These are phyloP conservation scores for Aspergillus fructus DNA, from an alignment of 2,329 filamentous ascomycete species.

Conservation along the genomic window DNA sequence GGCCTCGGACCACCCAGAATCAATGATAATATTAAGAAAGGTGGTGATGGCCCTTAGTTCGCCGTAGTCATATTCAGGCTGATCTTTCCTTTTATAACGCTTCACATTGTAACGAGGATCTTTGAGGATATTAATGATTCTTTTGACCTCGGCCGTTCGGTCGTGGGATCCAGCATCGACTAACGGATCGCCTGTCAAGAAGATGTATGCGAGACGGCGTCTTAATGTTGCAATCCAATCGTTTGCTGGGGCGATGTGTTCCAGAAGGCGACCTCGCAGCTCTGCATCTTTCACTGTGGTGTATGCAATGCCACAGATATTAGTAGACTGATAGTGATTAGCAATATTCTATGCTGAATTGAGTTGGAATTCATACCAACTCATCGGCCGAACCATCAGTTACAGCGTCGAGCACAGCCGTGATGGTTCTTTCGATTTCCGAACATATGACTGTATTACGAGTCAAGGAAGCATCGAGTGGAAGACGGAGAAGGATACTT, in stretches of 20 bases:
- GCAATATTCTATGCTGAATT: constrained; percentile 4
- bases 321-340: constrained; percentile 25
- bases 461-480: constrained; percentile 35
- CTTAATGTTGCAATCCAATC: constrained; percentile 39
- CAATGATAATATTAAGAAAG: constrained; percentile 73
- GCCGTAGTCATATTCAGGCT: constrained; percentile 57
- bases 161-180: constrained; percentile 28
- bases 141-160: constrained; percentile 29
- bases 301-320: constrained; percentile 27
- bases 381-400: constrained; percentile 19
- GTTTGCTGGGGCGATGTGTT: constrained; percentile 40
- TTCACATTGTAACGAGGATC: constrained; percentile 35
- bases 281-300: constrained; percentile 37
- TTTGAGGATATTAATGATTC: constrained; percentile 29
- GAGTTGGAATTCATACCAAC: constrained; percentile 17
- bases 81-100: constrained; percentile 22
- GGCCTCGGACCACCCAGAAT: constrained; percentile 54
- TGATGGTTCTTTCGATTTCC: constrained; percentile 35
- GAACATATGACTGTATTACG: constrained; percentile 29
- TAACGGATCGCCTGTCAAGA: constrained; percentile 30
- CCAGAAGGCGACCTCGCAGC: constrained; percentile 42
- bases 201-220: constrained; percentile 39
- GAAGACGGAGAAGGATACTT: constrained; percentile 37
- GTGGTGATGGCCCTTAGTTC: constrained; percentile 64
- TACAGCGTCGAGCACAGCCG: constrained; percentile 29